Conservation (phyloP, 805 yeast genomes). For the Monosporozyma unispora region DNA sequence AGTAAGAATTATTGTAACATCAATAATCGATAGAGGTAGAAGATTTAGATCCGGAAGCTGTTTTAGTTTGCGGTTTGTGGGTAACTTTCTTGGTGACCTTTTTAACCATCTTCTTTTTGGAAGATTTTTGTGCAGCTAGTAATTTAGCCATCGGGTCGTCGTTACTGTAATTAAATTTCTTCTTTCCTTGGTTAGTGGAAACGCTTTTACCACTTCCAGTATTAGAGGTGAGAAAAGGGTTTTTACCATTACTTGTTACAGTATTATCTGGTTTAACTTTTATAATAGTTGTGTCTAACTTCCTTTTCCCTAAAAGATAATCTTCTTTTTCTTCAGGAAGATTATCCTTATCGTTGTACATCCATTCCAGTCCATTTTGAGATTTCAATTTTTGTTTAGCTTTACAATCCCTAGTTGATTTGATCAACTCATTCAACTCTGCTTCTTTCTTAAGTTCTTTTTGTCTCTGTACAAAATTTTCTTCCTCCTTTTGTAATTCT, state of each 20-base stretch:
- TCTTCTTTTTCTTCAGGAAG: constrained; percentile 11
- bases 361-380: constrained; percentile 64
- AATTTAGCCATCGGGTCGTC: constrained; percentile 25
- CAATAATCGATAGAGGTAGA: neutral
- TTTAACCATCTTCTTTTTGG: constrained; percentile 5
- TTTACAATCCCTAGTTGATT: constrained; percentile 34
- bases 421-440: constrained; percentile 49
- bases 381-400: neutral
- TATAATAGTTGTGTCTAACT: constrained; percentile 11
- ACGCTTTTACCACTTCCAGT: neutral
- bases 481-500: constrained; percentile 61
- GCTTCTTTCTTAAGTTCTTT: constrained; percentile 55
- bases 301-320: constrained; percentile 17
- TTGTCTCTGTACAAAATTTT: constrained; percentile 52
- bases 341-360: constrained; percentile 49
- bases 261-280: constrained; percentile 1
- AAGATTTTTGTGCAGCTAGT: neutral
- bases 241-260: neutral
- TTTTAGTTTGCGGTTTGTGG: neutral
- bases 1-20: no score
- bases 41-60: neutral
- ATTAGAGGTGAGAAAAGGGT: neutral
- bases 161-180: constrained; percentile 11
- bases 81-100: neutral
- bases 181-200: constrained; percentile 1